phyloP scores from a whole-genome alignment of 768 basidiomycete genomes.

The Pholiota microspora region DNA sequence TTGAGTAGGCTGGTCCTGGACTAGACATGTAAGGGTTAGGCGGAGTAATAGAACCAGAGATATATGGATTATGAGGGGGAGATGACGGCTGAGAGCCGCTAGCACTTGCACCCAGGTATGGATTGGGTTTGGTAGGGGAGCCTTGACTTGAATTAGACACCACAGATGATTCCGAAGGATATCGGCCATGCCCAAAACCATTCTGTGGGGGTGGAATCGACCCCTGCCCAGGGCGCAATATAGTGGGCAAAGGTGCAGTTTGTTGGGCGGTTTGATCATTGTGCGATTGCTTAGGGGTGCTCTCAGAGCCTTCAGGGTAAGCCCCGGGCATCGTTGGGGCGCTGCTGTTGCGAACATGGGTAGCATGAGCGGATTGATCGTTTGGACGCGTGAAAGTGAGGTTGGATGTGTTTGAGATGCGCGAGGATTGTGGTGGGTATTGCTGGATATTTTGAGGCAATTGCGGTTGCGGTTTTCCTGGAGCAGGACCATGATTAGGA shows the following conservation, averaged over 20 bases:
- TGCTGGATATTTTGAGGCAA: neutral
- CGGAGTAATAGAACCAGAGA: neutral
- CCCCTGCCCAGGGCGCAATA: conserved; percentile 37
- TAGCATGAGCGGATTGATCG: neutral
- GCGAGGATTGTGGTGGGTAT: neutral
- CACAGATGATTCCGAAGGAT: conserved; percentile 9
- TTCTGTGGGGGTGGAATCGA: conserved; percentile 12
- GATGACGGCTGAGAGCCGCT: conserved; percentile 3
- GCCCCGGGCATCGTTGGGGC: neutral
- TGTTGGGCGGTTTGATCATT: neutral
- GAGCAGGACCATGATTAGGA: conserved; percentile 17
- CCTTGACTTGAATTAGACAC: neutral
- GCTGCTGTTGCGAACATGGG: neutral
- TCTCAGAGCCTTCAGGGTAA: neutral
- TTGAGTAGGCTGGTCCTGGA: neutral
- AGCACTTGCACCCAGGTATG: conserved; percentile 16
- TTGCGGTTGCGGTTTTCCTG: neutral
- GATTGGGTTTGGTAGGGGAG: conserved; percentile 11
- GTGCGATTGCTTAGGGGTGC: neutral
- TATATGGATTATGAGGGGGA: conserved; percentile 13
- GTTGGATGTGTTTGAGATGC: neutral
- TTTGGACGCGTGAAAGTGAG: neutral
- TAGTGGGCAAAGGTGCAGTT: conserved; percentile 26
- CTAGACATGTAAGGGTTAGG: conserved; percentile 3
- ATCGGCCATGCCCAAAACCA: conserved; percentile 12